Base-by-base conservation (phyloP, 345 rosid genomes). In the Clarkia xantiana region DNA sequence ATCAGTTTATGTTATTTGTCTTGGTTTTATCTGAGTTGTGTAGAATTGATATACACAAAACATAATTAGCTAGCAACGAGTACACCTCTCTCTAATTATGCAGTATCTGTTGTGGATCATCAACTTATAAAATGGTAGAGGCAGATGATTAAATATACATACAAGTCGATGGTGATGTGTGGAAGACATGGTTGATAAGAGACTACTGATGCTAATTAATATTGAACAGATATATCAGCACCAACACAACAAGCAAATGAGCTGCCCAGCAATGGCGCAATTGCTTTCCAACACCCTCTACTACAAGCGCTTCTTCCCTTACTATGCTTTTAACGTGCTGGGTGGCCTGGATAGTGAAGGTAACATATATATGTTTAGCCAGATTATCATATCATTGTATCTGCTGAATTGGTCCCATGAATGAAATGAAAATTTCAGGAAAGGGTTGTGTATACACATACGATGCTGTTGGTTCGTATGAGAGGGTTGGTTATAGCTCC, bases 401-500 rank as follows among this genome's bases (percentile, higher is more conserved):
- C 14, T 57, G 12, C 17, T 36, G 11, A 12, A 6, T 25, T 4
- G 25, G 22, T 42, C 36, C 14, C 29, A 14, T 49, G 4, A 13
- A 25, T 36, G 49, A 8, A 41, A 47, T 20, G 16, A 25, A 55
- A 56, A 18, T 57, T 49, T 23, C 60, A 90, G 97, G 96, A 29
- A 86, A 81, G 70, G 99, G 96, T 10, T 84, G 96, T 51, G 99
- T 93, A 39, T 93, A 78, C 70, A 87, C 96, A 5, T 93, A 87
- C 47, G 99, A 93, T 51, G 96, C 96, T 34, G 95, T 93, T 49
- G 95, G 96, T n/a, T 93, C 96, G 18, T 93, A 87, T 57, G 99
- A 93, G 78, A 76, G 76, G 73, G 99, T 87, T 57, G 99, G 96
- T 29, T 93, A 84, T 68, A 81, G 96, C 60, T 71, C 96, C 38